Conservation (phyloP, 495 filamentous ascomycete species). For the Hypoxylon rickii region DNA sequence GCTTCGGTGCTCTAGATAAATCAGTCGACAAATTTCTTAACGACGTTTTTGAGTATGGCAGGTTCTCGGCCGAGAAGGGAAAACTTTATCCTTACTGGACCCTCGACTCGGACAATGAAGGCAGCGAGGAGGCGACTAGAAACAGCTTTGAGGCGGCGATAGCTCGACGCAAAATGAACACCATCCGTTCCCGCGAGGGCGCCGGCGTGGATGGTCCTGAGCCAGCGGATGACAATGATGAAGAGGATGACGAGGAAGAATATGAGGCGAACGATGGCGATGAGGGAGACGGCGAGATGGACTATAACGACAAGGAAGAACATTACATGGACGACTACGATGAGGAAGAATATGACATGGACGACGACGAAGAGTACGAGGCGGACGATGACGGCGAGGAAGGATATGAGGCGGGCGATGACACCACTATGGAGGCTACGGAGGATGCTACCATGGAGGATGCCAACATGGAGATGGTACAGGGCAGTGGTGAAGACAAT, state of each 20-base stretch:
- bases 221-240: background rate
- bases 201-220: background rate
- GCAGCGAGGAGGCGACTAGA: background rate
- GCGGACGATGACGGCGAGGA: background rate
- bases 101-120: constrained; percentile 4
- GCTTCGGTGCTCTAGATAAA: background rate
- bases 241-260: background rate
- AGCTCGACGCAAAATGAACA: background rate
- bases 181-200: background rate
- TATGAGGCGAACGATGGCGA: background rate
- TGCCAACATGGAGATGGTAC: background rate
- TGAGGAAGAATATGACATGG: background rate
- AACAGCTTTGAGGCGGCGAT: background rate
- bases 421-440: background rate
- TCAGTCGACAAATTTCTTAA: background rate
- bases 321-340: background rate
- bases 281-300: background rate
- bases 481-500: too few relatives aligned
- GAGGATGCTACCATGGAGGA: background rate
- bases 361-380: background rate
- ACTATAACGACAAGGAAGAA: background rate
- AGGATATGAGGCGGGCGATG: background rate
- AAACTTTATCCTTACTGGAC: constrained; percentile 7
- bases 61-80: background rate
- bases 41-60: background rate